A percentile compares a stretch with the other conserved stretches of the same genome.
Conservation (phyloP, 331 rosid species). For the Cucumis variabilis region DNA sequence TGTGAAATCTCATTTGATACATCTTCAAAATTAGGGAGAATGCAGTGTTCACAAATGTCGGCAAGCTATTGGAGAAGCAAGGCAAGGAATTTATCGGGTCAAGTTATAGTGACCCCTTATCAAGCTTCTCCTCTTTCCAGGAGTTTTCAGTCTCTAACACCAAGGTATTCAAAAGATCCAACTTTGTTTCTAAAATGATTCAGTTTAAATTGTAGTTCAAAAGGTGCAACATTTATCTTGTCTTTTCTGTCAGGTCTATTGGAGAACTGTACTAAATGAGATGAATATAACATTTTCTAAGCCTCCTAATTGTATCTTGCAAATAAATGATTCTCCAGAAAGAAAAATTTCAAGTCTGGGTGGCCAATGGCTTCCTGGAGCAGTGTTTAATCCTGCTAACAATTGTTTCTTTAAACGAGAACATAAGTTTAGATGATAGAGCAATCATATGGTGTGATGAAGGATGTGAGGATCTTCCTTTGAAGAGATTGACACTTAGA, state of each 20-base stretch:
- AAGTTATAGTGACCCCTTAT: slow-evolving; percentile 75
- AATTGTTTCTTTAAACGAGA: slow-evolving; percentile 64
- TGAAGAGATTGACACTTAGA: slow-evolving; percentile 61
- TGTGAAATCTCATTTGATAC: slow-evolving; percentile 24
- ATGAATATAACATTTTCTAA: slow-evolving; percentile 64
- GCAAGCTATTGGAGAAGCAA: slow-evolving; percentile 68
- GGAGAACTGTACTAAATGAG: slow-evolving; percentile 80
- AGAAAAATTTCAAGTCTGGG: slow-evolving; percentile 53
- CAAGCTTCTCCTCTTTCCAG: slow-evolving; percentile 80
- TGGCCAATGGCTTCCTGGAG: slow-evolving; percentile 94
- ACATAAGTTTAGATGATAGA: slow-evolving; percentile 69
- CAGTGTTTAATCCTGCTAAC: slow-evolving; percentile 74
- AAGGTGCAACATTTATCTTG: slow-evolving; percentile 19
- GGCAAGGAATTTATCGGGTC: slow-evolving; percentile 82
- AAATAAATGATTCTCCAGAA: slow-evolving; percentile 46
- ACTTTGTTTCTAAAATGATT: slow-evolving; percentile 12
- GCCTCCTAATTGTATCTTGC: slow-evolving; percentile 77
- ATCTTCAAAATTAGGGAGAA: slow-evolving; percentile 55
- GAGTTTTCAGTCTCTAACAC: slow-evolving; percentile 82
- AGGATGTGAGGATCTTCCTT: slow-evolving; percentile 68
- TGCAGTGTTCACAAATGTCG: slow-evolving; percentile 68
- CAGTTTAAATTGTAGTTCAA: slow-evolving; percentile 21
- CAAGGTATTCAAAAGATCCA: slow-evolving; percentile 52
- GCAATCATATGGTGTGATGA: slow-evolving; percentile 85
- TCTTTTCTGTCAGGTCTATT: slow-evolving; percentile 64